Evolutionary conservation across 148 eudicot species (phyloP), one percentile per base, ranked within the genome.

Genomic region (Rhododendron simsii): DNA sequence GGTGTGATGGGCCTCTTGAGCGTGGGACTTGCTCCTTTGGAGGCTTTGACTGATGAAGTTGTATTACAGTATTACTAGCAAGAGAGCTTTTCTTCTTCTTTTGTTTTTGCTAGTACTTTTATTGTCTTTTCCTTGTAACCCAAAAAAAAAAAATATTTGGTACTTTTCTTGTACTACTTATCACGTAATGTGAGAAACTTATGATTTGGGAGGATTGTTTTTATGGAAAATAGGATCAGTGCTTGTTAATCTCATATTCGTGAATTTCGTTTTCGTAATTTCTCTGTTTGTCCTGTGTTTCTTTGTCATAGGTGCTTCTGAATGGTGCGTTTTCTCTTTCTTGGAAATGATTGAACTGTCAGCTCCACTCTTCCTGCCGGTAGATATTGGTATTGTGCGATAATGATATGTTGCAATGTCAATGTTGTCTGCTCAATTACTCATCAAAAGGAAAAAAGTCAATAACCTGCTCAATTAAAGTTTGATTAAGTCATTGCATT

Each of bases 1-100:
- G 91, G 96, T 85, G 92, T 96, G 98, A 94, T 93, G 91, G 95
- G 98, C 93, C 95, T 91, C 91, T 86, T 85, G 87, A 84, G 87
- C 78, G 83, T 84, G 86, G 57, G 61, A 85, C 33, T 78, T 75
- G 84, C 81, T 91, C 88, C 94, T 88, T 80, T 79, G 88, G 89
- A 94, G 96, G 96, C 94, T 94, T 92, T 88, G 94, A 94, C 95
- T 91, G 94, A 92, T 82, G 90, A 92, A 86, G 91, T 88, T 86
- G 90, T 90, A 89, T 85, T 88, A 87, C 88, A 80, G 69, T 35
- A 74, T 74, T 75, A 18, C 81, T 87, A 87, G 89, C 86, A 86
- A 83, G 53, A 39, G 86, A 82, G 65, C 13, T 80, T 21, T 75
- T 37, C 48, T 83, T 78, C 26, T 41, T 30, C 30, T 30, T 30